Evolutionary conservation across 768 basidiomycete genomes (phyloP).

Genomic region (Tylopilus rubrobrunneus): DNA sequence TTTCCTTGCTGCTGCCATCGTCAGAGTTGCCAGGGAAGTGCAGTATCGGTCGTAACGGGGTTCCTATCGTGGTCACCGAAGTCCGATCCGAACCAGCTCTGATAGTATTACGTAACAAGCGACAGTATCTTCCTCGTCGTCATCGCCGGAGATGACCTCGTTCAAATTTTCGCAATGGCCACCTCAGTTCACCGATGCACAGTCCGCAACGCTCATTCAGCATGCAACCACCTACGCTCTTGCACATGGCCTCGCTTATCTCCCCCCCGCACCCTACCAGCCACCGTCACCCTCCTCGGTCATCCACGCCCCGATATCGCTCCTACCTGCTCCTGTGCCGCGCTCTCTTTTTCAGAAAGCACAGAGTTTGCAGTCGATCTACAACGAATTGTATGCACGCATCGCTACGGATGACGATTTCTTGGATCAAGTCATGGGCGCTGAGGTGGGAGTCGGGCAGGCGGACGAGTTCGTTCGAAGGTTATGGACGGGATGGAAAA

Average conservation of each 20-base stretch:
- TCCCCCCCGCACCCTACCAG: conserved; percentile 47
- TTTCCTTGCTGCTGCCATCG: conserved; percentile 21
- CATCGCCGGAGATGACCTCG: conserved; percentile 16
- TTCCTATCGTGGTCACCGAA: background rate
- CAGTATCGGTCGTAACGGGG: background rate
- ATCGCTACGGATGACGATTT: conserved; percentile 78
- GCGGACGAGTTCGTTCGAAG: conserved; percentile 85
- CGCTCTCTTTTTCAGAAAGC: conserved; percentile 64
- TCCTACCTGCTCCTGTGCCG: conserved; percentile 88
- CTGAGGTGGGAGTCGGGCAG: conserved; percentile 66
- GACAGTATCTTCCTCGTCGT: background rate
- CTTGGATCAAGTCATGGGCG: conserved; percentile 82
- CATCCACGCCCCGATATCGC: conserved; percentile 85
- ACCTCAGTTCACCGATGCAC: conserved; percentile 54
- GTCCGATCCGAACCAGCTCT: background rate
- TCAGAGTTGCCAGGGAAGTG: background rate
- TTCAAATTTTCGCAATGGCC: conserved; percentile 70
- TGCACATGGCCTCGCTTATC: conserved; percentile 79
- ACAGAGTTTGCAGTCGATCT: conserved; percentile 62
- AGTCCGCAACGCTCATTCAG: conserved; percentile 56
- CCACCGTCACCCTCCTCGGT: conserved; percentile 62
- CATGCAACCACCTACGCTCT: conserved; percentile 81
- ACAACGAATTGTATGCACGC: conserved; percentile 83
- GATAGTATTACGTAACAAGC: too few relatives aligned
- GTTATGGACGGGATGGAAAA: conserved; percentile 85